Conservation (phyloP, 306 rosid species). For the Lathyrus oleraceus region DNA sequence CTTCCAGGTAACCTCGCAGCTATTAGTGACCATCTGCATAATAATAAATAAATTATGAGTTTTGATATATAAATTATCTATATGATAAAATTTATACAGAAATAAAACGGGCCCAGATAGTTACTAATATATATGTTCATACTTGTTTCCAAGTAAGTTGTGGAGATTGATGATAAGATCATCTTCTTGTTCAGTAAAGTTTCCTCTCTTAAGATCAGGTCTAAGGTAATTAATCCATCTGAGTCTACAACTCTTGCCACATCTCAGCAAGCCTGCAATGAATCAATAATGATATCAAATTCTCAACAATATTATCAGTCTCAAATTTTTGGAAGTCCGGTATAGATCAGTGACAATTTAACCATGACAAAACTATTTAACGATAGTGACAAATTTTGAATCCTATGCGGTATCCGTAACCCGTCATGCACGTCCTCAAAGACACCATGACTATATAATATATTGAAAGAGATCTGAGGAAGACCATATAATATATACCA, state of each 20-base stretch:
- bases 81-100: background rate
- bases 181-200: slow-evolving; percentile 69
- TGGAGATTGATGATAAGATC: slow-evolving; percentile 75
- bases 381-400: too few species aligned
- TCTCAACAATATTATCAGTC: too few species aligned
- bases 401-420: too few species aligned
- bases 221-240: slow-evolving; percentile 76
- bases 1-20: slow-evolving; percentile 73
- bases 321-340: too few species aligned
- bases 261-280: slow-evolving; percentile 54
- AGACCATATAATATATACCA: slow-evolving; percentile 33
- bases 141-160: slow-evolving; percentile 81
- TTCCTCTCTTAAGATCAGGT: slow-evolving; percentile 79
- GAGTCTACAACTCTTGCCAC: slow-evolving; percentile 79
- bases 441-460: too few species aligned
- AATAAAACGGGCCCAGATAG: too few species aligned
- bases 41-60: background rate
- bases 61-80: too few species aligned
- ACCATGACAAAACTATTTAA: background rate
- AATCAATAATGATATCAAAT: too few species aligned
- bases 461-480: too few species aligned
- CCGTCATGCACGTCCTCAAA: too few species aligned
- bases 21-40: slow-evolving; percentile 68
- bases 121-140: background rate
- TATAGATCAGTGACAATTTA: too few species aligned